Base-by-base conservation (phyloP, 1,284 basidiomycete species). In the Tilletia caries region DNA sequence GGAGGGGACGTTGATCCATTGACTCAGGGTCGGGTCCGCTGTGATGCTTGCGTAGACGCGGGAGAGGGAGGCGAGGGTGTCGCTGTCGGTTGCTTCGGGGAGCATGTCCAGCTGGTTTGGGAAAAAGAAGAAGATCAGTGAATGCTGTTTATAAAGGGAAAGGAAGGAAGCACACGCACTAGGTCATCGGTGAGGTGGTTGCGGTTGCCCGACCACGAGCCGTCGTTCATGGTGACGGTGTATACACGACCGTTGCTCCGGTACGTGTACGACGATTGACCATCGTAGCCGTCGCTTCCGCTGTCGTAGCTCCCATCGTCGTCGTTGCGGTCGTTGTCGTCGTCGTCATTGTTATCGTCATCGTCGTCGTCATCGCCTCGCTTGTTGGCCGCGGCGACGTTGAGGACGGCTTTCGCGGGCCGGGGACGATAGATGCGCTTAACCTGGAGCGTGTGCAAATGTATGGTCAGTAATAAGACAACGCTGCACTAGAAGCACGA, bases 171-270 rank as follows among this genome's bases (percentile, higher is more conserved):
- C 10, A n/a, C 8, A 50, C 48, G 48, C 25, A 50, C 48, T 20
- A 50, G 25, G 25, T 50, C 48, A 50, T 50, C 48, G 48, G 48
- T 50, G n/a, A 50, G 48, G 48, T 50, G 20, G 3, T 50, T 50
- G 48, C 20, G 48, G 48, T 50, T 50, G 48, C 48, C 48, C 48
- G 48, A n/a, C 8, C 25, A 23, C 48, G 48, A 50, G 48, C 25
- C 25, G n/a, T 50, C 48, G 48, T n/a, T 50, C 48, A 50, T 50
- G 48, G 20, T 50, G 48, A 50, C 48, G n/a, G 48, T 50, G 48
- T 50, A 50, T 8, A 27, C 25, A 8, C 20, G 10, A 8, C 48
- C 48, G 48, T 50, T 50, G n/a, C n/a, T 23, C n/a, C 25, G 20
- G 48, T 50, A 50, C 8, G 48, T 50, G 48, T 50, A 50, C 10